Base-by-base conservation (phyloP, 2,329 filamentous ascomycete genomes). In the Neoascochyta sp. region DNA sequence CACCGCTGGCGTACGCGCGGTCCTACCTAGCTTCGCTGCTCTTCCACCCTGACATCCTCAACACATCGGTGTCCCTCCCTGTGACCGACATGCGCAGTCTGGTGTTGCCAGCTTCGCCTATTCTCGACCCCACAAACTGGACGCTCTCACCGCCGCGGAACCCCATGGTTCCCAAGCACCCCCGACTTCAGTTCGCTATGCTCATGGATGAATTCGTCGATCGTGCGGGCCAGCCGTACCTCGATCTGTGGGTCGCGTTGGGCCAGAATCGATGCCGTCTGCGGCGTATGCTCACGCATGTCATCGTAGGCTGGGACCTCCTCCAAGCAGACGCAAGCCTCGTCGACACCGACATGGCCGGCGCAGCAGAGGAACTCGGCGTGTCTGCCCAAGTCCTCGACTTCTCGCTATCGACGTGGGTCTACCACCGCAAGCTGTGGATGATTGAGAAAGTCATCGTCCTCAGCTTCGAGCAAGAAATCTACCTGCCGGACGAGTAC, bases 191-290 rank as follows among this genome's bases (percentile, higher is more conserved):
- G 40, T 80, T 90, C 39, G 78, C 85, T 0, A 41, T 54, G 17
- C 41, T 57, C 1, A 86, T 95, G 73, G 84, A 95, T 45, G 67
- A 67, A 3, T 83, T 83, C 50, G 66, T 76, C 24, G 67, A 73
- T 32, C 68, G 73, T 27, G 69, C 70, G 44, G 69, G 62, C 8
- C 70, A 86, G 60, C 80, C 83, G 0, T 95, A 88, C 52, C 68
- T 95, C 11, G 89, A 95, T 45, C 74, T 93, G 10, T 81, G 92
- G 50, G 79, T 88, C 26, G 83, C 85, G 6, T 72, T 92, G 11
- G 94, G 88, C 50, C 86, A 96, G 57, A 98, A 96, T 54, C 75
- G 88, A 29, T 93, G 87, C 55, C 82, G 92, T 2, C 79, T 94
- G 22, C 79, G 92, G n/a, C 78, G 92, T 19, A 88, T 83, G n/a